Percentiles rank a stretch among this genome's conserved stretches.
These are phyloP conservation scores for Paramecium sexaurelia DNA, from an alignment of 73 alveolate species.

Conservation along the genomic window DNA sequence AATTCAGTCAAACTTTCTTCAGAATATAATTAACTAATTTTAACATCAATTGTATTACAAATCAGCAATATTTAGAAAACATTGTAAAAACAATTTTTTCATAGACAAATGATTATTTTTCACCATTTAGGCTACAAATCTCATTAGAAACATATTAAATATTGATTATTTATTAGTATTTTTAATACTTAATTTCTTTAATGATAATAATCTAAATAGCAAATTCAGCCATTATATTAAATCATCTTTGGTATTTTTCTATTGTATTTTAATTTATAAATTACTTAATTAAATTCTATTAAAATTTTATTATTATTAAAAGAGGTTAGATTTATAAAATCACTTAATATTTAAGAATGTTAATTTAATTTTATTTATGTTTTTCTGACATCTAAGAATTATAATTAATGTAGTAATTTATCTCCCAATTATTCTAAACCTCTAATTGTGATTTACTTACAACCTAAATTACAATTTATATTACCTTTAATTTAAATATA, in stretches of 20 bases:
- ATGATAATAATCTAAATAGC: not conserved
- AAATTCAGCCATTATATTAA: not conserved
- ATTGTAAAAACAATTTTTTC: not conserved
- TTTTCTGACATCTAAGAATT: slow-evolving; percentile 38
- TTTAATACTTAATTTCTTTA: not conserved
- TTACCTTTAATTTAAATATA: not conserved
- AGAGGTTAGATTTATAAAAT: not conserved
- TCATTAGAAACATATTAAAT: not conserved
- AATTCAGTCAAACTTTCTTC: slow-evolving; percentile 21
- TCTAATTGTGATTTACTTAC: not conserved
- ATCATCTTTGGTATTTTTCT: not conserved
- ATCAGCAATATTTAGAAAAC: not conserved
- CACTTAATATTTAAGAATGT: not conserved
- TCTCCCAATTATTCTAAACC: not conserved
- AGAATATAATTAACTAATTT: not conserved
- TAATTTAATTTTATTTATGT: not conserved
- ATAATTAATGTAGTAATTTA: not conserved
- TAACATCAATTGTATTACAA: not conserved
- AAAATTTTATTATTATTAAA: slow-evolving; percentile 29
- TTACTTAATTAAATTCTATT: not conserved
- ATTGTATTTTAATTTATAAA: not conserved
- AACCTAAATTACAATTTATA: not conserved
- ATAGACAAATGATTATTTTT: slow-evolving; percentile 22
- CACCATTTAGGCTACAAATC: not conserved
- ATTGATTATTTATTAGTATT: not conserved